Evolutionary conservation across 306 rosid genomes (phyloP).

Genomic region (Sicyos baderoa): DNA sequence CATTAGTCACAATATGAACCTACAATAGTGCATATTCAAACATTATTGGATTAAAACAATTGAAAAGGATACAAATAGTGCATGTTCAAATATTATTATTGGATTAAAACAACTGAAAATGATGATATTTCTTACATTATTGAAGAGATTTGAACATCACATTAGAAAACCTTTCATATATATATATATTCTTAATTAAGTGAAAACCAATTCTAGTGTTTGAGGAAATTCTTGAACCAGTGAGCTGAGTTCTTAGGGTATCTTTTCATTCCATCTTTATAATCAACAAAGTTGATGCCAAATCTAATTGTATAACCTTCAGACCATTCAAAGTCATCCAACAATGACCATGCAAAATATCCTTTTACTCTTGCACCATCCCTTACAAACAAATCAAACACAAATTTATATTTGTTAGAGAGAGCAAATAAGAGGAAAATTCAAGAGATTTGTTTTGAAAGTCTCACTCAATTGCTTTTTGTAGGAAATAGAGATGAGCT

Average conservation of each 20-base stretch:
- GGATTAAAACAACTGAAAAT: too few species aligned
- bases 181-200: too few species aligned
- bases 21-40: too few species aligned
- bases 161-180: too few species aligned
- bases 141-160: too few species aligned
- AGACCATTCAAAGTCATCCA: constrained; percentile 55
- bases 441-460: not conserved
- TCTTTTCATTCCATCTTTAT: constrained; percentile 31
- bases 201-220: too few species aligned
- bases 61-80: too few species aligned
- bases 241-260: constrained; percentile 37
- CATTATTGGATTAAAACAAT: too few species aligned
- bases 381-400: constrained; percentile 19
- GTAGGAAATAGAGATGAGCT: constrained; percentile 41
- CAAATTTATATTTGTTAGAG: not conserved
- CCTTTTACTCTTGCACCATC: constrained; percentile 49
- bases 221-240: constrained; percentile 45
- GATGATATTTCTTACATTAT: too few species aligned
- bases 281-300: constrained; percentile 46
- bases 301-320: constrained; percentile 34
- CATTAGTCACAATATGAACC: too few species aligned
- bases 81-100: too few species aligned
- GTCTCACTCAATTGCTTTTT: constrained; percentile 39
- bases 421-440: not conserved
- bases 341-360: constrained; percentile 51